Evolutionary conservation across 192 early-diverging fungal species (phyloP), one percentile per base, ranked within the genome.

Genomic region (Coemansia reversa): DNA sequence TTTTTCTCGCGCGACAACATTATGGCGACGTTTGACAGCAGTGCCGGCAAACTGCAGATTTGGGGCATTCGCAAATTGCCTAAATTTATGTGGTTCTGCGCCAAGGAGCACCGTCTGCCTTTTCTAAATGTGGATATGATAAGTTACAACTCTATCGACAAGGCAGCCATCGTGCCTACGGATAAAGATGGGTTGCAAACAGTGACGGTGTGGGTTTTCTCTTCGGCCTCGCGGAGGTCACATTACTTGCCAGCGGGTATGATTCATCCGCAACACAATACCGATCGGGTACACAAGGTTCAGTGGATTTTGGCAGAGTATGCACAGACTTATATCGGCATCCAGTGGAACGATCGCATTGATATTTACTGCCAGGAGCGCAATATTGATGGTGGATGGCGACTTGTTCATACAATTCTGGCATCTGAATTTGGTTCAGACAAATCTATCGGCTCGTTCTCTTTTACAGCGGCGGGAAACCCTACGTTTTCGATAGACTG

Each of bases 91-190:
- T 82, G 79, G 79, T 76, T 76, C 58, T 76, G 74, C 54, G 69
- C 79, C 47, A 82, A 82, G 52, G 66, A 82, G 49, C 79, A 82
- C 18, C 67, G 66, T 19, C 60, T 82, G 5, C 79, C 79, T 25
- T 74, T 65, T 27, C 69, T 82, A 56, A 71, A 67, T 30, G 79
- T 74, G 0, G 65, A 73, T 16, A 82, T 82, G 79, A 82, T 82
- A 47, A 59, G 79, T 8, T 82, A 82, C 79, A 82, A 82, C 55
- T 82, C 79, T 7, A 74, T 82, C 22, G 79, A 82, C 67, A 82
- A 82, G 61, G 79, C 79, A 3, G 79, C 79, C 1, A 76, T 82
- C 23, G 79, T 82, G 25, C 76, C 79, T 16, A 58, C 63, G 1
- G 70, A 76, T 24, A 48, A 48, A 7, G 58, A 70, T 19, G 79